Evolutionary conservation across 208 protist genomes (phyloP).

Genomic region (Leishmania tarentolae): DNA sequence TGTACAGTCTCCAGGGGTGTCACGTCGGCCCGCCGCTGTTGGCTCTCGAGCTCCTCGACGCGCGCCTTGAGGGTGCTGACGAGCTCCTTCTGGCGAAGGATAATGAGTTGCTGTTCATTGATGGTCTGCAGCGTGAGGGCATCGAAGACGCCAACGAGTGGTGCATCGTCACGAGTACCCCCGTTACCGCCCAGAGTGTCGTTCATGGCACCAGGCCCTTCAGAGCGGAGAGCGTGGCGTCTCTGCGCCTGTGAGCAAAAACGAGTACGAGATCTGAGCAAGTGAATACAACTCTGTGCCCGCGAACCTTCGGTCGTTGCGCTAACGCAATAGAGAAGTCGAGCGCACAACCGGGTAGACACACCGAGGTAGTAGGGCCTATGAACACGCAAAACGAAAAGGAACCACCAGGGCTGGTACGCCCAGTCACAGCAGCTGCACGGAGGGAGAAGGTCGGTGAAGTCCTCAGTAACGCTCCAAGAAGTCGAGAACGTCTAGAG

Average conservation of each 20-base stretch:
- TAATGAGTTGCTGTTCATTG: conserved; percentile 73
- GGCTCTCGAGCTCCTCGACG: conserved; percentile 34
- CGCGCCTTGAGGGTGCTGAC: conserved; percentile 48
- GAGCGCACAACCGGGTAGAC: neutral
- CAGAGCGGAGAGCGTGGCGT: neutral
- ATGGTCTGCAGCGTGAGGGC: conserved; percentile 63
- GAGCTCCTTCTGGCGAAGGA: conserved; percentile 62
- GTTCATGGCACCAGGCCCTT: neutral
- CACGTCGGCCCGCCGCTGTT: conserved; percentile 6
- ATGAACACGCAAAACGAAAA: neutral
- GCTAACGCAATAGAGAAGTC: neutral
- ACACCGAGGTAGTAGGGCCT: neutral
- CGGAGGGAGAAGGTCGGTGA: neutral
- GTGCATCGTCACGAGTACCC: neutral
- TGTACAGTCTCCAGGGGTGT: neutral
- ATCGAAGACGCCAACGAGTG: neutral
- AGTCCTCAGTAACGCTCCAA: neutral
- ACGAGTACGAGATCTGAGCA: neutral
- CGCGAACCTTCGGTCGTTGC: neutral
- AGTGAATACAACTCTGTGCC: neutral
- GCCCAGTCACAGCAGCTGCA: neutral
- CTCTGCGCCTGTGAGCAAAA: neutral
- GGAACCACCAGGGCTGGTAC: neutral
- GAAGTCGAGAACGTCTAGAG: neutral
- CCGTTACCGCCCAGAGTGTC: neutral